A percentile compares a stretch with the other conserved stretches of the same genome.
phyloP scores from a whole-genome alignment of 192 early-diverging fungal genomes.

The Coemansia sp. region DNA sequence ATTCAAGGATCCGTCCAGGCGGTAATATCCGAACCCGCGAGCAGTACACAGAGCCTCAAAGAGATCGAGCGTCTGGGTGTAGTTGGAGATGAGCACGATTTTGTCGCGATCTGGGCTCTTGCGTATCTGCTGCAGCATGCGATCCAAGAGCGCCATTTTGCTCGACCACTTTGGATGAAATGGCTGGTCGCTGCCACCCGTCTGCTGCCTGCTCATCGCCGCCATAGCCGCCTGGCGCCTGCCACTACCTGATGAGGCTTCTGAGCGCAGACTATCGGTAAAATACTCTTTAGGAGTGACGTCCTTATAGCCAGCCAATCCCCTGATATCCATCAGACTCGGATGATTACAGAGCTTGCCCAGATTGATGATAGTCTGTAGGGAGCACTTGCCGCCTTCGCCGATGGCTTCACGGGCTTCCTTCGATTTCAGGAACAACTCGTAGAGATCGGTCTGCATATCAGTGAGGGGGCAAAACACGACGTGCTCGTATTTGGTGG shows the following conservation, averaged over 20 bases:
- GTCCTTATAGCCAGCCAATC: slow-evolving; percentile 58
- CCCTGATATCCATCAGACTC: slow-evolving; percentile 70
- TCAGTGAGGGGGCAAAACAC: slow-evolving; percentile 87
- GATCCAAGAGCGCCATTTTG: slow-evolving; percentile 82
- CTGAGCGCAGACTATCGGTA: slow-evolving; percentile 21
- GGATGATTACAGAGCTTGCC: slow-evolving; percentile 99
- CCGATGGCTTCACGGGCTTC: slow-evolving; percentile 56
- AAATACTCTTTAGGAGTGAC: slow-evolving; percentile 59
- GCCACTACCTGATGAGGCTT: not conserved
- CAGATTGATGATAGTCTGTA: slow-evolving; percentile 86
- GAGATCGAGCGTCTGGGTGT: slow-evolving; percentile 95
- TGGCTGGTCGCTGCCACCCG: slow-evolving; percentile 19
- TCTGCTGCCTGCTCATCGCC: not conserved
- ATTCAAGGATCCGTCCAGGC: slow-evolving; percentile 91
- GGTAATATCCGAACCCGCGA: slow-evolving; percentile 69
- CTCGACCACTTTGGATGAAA: slow-evolving; percentile 76
- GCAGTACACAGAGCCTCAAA: slow-evolving; percentile 85
- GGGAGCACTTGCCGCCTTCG: slow-evolving; percentile 76
- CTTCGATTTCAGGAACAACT: slow-evolving; percentile 73
- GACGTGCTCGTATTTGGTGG: slow-evolving; percentile 96
- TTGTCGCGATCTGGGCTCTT: slow-evolving; percentile 77
- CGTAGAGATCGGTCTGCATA: slow-evolving; percentile 80
- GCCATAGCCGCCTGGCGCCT: slow-evolving; percentile 12
- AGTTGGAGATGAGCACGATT: slow-evolving; percentile 98
- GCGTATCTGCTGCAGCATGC: slow-evolving; percentile 73